Evolutionary conservation across 2,329 filamentous ascomycete genomes (phyloP), one percentile per base, ranked within the genome.

Genomic region (Colletotrichum sp.): DNA sequence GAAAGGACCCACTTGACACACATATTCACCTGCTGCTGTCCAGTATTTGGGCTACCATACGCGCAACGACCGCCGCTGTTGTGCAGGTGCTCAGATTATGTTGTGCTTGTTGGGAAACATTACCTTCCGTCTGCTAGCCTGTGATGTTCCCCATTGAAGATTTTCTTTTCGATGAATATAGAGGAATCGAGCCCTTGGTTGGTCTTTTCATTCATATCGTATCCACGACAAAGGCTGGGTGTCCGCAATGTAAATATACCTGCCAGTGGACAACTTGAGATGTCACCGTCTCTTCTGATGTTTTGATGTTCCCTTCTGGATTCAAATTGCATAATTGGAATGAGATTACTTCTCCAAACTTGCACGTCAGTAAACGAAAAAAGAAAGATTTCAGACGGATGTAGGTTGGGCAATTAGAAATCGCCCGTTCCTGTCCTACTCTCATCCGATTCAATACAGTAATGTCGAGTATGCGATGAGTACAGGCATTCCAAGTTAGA

Each of bases 1-100:
- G n/a, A 10, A 49, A n/a, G 1, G 1, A 0, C 10, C 1, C 44
- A n/a, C 44, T 49, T 49, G n/a, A 1, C n/a, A n/a, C n/a, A n/a
- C 6, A 49, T 49, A 49, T 49, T 16, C 16, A 49, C 44, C 44
- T 49, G 44, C 44, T 49, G 1, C 44, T 49, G n/a, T 49, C 44
- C 1, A 10, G 0, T 49, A n/a, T n/a, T 1, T 49, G 44, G 44
- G n/a, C 44, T n/a, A 49, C n/a, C 44, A 49, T 16, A 2, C n/a
- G 44, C 1, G 15, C 44, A 49, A 49, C 44, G 44, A 49, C 16
- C 9, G 44, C n/a, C 44, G 7, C n/a, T n/a, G n/a, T n/a, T 49
- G 44, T n/a, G n/a, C 44, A n/a, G 44, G n/a, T 49, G n/a, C n/a
- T 49, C 44, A n/a, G 15, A 10, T 49, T 49, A 49, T 49, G n/a